Evolutionary conservation across 139 green algal species (phyloP).

Genomic region (Chlorella vulgaris): DNA sequence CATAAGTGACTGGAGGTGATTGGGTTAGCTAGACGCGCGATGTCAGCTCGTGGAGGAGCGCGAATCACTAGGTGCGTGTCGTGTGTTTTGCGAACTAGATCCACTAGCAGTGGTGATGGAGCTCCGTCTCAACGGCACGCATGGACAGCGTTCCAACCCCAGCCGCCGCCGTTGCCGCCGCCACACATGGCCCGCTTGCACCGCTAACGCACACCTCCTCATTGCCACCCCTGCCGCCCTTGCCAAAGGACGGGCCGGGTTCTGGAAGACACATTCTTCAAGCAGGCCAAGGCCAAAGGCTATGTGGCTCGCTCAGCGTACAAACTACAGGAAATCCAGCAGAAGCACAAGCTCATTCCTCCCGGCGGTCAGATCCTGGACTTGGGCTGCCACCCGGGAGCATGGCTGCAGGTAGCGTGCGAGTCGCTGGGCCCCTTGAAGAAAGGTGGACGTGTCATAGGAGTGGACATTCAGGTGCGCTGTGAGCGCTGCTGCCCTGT

Average conservation of each 20-base stretch:
- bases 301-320: conserved; percentile 81
- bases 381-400: conserved; percentile 79
- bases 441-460: conserved; percentile 71
- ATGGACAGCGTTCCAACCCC: too few species aligned
- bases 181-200: too few species aligned
- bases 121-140: too few species aligned
- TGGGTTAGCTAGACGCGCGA: neutral
- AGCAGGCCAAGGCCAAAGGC: conserved; percentile 72
- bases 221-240: neutral
- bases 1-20: too few species aligned
- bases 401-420: conserved; percentile 76
- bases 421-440: conserved; percentile 70
- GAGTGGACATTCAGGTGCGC: conserved; percentile 71
- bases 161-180: neutral
- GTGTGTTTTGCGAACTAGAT: too few species aligned
- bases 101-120: too few species aligned
- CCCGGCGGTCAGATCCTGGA: conserved; percentile 67
- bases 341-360: conserved; percentile 79
- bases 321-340: conserved; percentile 86
- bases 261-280: conserved; percentile 65
- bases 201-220: neutral
- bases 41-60: neutral
- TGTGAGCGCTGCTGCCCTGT: neutral
- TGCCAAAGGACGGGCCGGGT: conserved; percentile 22
- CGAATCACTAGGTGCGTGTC: neutral